Base-by-base conservation (phyloP, 768 basidiomycete species). In the Pulveroboletus sp. region DNA sequence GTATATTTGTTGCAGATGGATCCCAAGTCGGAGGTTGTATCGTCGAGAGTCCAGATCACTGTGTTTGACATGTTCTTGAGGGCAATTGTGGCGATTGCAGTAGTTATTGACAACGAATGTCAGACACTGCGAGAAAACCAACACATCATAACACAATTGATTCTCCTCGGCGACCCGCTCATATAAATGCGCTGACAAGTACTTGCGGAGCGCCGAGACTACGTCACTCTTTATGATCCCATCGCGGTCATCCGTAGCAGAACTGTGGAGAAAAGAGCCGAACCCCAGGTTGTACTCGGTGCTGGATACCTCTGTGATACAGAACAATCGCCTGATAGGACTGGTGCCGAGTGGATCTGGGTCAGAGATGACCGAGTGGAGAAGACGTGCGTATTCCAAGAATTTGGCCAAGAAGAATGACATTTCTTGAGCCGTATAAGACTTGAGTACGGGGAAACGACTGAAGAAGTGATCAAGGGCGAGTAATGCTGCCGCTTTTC, bases 1-100 rank as follows among this genome's bases (percentile, higher is more conserved):
- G 40, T 70, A 54, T 2, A 83, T 73, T 40, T 81, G 78, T 39
- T 73, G 72, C 2, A 84, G 49, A 53, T 78, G 73, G 23, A 78
- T 58, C 5, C 71, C 62, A 7, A 81, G 60, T 12, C 73, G 72
- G 17, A 57, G 20, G 36, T 76, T 75, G 41, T 74, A 81, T 56
- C 65, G 68, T 17, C 54, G 53, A 2, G 59, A 29, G 29, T 58
- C 62, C 40, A 66, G 48, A 17, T 66, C 54, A 2, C 65, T 38
- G 1, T 56, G 14, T 16, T 42, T 40, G 24, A 69, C 43, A 46
- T 80, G 79, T 13, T 70, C 64, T 33, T 67, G 61, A 4, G 60
- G 59, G 48, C 80, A 82, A 3, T 50, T 27, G 0, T 1, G 3
- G 6, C 56, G 51, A 19, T 60, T 51, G 55, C 80, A 82, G 3